A percentile compares a stretch with the other conserved stretches of the same genome.
Evolutionary conservation across 2,329 filamentous ascomycete species (phyloP).

Genomic region (Paecilomyces sp.): DNA sequence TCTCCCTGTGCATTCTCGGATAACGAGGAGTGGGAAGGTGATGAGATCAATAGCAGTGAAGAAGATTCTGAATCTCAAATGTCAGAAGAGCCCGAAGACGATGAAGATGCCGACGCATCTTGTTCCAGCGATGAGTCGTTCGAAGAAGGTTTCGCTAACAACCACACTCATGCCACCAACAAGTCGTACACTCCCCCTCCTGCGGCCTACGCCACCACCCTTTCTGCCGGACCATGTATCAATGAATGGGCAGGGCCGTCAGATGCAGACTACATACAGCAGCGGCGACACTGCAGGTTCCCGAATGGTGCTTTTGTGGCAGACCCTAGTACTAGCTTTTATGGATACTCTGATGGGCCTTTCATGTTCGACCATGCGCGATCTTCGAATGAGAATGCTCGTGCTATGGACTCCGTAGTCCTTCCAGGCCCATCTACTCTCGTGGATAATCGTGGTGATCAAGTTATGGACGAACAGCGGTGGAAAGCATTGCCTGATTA

Average conservation of each 20-base stretch:
- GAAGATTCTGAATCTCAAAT: neutral
- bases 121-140: neutral
- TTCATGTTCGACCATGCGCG: slow-evolving; percentile 1
- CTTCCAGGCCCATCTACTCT: neutral
- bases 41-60: neutral
- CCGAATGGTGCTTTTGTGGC: neutral
- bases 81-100: slow-evolving; percentile 1
- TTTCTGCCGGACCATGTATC: neutral
- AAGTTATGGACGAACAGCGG: neutral
- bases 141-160: neutral
- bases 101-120: slow-evolving; percentile 1
- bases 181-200: slow-evolving; percentile 1
- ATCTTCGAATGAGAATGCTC: neutral
- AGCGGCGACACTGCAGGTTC: neutral
- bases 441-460: neutral
- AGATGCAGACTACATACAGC: neutral
- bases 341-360: slow-evolving; percentile 1
- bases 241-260: slow-evolving; percentile 1
- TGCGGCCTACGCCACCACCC: slow-evolving; percentile 1
- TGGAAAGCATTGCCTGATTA: neutral
- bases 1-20: neutral
- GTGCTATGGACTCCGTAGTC: neutral
- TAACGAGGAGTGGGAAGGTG: neutral
- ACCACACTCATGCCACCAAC: neutral
- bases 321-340: neutral